Base-by-base conservation (phyloP, 2,329 filamentous ascomycete species). In the Pyricularia pennisetigena region DNA sequence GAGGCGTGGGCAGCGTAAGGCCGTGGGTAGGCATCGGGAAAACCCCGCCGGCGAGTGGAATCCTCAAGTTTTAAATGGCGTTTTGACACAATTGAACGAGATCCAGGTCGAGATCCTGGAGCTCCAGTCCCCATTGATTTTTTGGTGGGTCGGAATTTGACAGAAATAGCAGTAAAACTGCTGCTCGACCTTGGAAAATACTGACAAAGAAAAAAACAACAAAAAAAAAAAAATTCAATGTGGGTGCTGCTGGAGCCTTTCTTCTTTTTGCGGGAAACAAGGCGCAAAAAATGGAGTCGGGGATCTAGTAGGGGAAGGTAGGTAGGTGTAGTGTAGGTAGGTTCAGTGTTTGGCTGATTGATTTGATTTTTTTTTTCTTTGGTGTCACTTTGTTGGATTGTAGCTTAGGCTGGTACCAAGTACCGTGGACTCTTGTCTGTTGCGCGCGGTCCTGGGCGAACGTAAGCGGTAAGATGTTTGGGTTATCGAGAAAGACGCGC, bases 1-100 rank as follows among this genome's bases (percentile, higher is more conserved):
- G 54, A n/a, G 66, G 57, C 29, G 66, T 67, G 29, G 66, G 66
- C 66, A 67, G 57, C 26, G 66, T 67, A 16, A 67, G 66, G 66
- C 66, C 66, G 57, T 35, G 29, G 57, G 57, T 59, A 23, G 66
- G 30, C 54, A 62, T 67, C 30, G 66, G 66, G 29, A 62, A 54
- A 57, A 57, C 65, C 65, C 65, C 65, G 65, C 65, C 30, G 57
- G 57, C 57, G 57, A 26, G 57, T 67, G 41, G 65, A 28, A 67
- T 67, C 65, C 65, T 67, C 65, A n/a, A 26, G 57, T 61, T 49
- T 49, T 49, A 61, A 61, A 61, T 67, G 35, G 65, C 65, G 65
- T 54, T 67, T 67, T 23, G 28, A 63, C 28, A 64, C 28, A 24
- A 61, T 61, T 61, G 57, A 61, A 61, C n/a, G 23, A 41, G 64